Conservation (phyloP, 2,329 filamentous ascomycete genomes). For the Sordariomycetes sp. region DNA sequence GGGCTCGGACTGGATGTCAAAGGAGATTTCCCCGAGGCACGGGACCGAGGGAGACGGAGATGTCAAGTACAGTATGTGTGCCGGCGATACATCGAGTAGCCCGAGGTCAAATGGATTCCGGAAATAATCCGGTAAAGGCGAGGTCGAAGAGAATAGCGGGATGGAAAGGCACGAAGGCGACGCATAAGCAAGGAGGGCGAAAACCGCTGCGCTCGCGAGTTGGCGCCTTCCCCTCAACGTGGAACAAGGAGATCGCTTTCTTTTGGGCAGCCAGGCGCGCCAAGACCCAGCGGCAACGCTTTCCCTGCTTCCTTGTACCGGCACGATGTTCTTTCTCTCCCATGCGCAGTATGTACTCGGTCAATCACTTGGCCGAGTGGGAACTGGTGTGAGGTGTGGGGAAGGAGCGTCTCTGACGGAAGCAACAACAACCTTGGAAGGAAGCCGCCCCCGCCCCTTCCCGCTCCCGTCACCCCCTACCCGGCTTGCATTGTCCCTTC, state of each 20-base stretch:
- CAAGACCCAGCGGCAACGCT: not conserved
- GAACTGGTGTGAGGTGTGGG: not conserved
- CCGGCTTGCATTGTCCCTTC: not conserved
- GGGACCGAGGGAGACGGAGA: too few species aligned
- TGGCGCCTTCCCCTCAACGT: not conserved
- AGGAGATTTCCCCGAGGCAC: too few species aligned
- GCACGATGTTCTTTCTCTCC: not conserved
- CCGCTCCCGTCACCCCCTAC: not conserved
- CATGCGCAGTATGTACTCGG: not conserved
- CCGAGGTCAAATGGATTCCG: too few species aligned
- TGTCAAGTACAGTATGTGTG: too few species aligned
- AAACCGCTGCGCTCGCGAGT: not conserved
- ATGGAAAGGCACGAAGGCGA: not conserved
- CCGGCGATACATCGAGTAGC: too few species aligned
- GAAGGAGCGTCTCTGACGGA: not conserved
- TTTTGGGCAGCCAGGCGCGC: not conserved
- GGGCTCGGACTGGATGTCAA: not conserved
- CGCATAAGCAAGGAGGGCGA: not conserved
- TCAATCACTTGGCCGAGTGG: not conserved
- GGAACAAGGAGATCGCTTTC: not conserved
- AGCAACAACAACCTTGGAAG: not conserved
- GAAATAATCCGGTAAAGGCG: too few species aligned
- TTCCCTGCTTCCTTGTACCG: not conserved
- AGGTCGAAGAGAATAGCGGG: not conserved
- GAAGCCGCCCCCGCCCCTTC: not conserved